These are phyloP conservation scores for Nigrograna mackinnonii DNA, from an alignment of 2,329 filamentous ascomycete species.

Conservation along the genomic window DNA sequence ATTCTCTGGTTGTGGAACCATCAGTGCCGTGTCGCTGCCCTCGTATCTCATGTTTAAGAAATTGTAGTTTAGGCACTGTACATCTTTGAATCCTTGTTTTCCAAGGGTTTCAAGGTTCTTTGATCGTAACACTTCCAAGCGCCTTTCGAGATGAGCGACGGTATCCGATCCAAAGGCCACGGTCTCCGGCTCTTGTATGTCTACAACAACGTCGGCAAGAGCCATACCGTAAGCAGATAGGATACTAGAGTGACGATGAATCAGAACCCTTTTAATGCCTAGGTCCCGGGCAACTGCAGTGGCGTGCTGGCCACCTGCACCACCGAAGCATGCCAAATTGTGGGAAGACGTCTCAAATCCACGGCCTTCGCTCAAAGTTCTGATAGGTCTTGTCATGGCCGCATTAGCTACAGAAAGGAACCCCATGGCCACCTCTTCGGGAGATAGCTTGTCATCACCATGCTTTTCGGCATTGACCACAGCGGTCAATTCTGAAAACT, in stretches of 20 bases:
- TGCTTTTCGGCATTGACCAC: conserved; percentile 46
- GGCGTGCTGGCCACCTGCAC: conserved; percentile 50
- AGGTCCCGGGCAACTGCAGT: conserved; percentile 48
- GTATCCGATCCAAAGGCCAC: conserved; percentile 59
- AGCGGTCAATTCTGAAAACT: conserved; percentile 47
- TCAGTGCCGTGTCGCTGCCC: conserved; percentile 49
- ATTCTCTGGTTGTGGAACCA: conserved; percentile 42
- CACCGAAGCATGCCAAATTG: conserved; percentile 32
- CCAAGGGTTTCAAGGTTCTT: too few relatives aligned
- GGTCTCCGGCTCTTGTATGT: conserved; percentile 40
- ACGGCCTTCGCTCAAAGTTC: conserved; percentile 28
- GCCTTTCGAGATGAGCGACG: too few relatives aligned
- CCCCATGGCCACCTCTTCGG: conserved; percentile 26
- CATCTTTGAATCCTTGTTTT: conserved; percentile 65
- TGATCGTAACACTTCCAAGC: too few relatives aligned
- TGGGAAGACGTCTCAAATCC: conserved; percentile 23
- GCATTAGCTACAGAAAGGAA: conserved; percentile 32
- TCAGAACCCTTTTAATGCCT: conserved; percentile 47
- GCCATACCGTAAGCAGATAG: conserved; percentile 54
- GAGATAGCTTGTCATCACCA: conserved; percentile 27
- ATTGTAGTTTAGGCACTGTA: conserved; percentile 24
- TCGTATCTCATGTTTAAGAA: conserved; percentile 51
- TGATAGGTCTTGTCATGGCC: conserved; percentile 32
- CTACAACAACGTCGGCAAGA: conserved; percentile 50
- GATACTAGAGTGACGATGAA: conserved; percentile 52